phyloP scores from a whole-genome alignment of 1,284 basidiomycete genomes.

The Ustilago trichophora region DNA sequence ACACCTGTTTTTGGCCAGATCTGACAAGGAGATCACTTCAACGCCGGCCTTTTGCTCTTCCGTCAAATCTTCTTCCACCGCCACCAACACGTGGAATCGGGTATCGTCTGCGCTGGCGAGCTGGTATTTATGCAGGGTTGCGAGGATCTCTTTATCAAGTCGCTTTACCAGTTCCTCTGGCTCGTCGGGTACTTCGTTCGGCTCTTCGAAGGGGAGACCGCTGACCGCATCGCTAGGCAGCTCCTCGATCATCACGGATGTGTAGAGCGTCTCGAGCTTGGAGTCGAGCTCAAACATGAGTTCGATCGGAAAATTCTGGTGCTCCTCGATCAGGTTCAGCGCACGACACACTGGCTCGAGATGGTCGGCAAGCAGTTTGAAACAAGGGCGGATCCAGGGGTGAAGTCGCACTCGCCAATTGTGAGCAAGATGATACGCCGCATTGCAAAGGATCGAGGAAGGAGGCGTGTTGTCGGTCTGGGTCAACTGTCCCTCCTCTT shows the following conservation, averaged over 20 bases:
- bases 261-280: constrained; percentile 26
- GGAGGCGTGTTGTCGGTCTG: constrained; percentile 15
- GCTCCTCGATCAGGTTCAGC: constrained; percentile 16
- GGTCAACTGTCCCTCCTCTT: constrained; percentile 28
- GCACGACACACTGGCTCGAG: constrained; percentile 30
- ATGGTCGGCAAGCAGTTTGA: constrained; percentile 27
- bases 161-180: constrained; percentile 23
- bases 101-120: background rate
- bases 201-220: constrained; percentile 29
- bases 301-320: constrained; percentile 24
- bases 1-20: constrained; percentile 9
- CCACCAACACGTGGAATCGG: constrained; percentile 34
- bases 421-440: constrained; percentile 12
- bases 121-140: constrained; percentile 22
- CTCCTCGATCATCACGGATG: constrained; percentile 15
- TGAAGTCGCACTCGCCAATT: constrained; percentile 30
- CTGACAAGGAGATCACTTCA: constrained; percentile 10
- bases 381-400: constrained; percentile 31
- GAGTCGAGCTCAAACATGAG: constrained; percentile 26
- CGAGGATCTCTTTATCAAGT: constrained; percentile 33
- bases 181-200: constrained; percentile 25
- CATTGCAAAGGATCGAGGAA: constrained; percentile 15
- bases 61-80: background rate
- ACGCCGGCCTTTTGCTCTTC: constrained; percentile 26
- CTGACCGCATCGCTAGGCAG: constrained; percentile 18